phyloP scores from a whole-genome alignment of 164 flowering plant genomes.

The Vitis vinifera region DNA sequence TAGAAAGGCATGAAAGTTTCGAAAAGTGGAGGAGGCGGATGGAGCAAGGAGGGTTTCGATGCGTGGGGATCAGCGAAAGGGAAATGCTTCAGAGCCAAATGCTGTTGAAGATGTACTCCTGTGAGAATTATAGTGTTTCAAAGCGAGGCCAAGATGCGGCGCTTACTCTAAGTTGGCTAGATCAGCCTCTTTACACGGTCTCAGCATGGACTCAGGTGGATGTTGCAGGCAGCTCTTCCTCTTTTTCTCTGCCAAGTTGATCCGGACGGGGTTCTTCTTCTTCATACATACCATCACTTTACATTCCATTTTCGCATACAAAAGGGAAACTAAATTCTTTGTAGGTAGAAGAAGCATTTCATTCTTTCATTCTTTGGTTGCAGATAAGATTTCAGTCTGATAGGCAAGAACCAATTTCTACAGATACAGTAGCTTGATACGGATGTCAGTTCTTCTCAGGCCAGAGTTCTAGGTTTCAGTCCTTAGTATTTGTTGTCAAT shows the following conservation, averaged over 20 bases:
- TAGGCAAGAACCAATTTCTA: slow-evolving; percentile 4
- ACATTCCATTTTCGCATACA: slow-evolving; percentile 17
- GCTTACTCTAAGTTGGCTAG: slow-evolving; percentile 69
- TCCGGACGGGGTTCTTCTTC: slow-evolving; percentile 4
- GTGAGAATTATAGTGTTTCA: slow-evolving; percentile 42
- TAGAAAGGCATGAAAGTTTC: slow-evolving; percentile 76
- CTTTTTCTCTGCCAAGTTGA: slow-evolving; percentile 60
- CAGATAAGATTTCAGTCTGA: slow-evolving; percentile 28
- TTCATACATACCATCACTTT: background rate
- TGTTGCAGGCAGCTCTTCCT: slow-evolving; percentile 60
- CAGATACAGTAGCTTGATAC: slow-evolving; percentile 12
- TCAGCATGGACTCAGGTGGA: slow-evolving; percentile 82
- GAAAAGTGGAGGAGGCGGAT: slow-evolving; percentile 63
- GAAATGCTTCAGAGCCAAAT: slow-evolving; percentile 71
- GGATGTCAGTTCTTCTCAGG: slow-evolving; percentile 7
- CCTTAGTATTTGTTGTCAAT: slow-evolving; percentile 23
- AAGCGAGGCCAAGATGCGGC: slow-evolving; percentile 47
- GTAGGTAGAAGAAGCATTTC: slow-evolving; percentile 41
- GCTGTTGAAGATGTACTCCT: slow-evolving; percentile 78
- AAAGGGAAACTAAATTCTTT: slow-evolving; percentile 42
- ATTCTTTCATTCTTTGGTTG: slow-evolving; percentile 70
- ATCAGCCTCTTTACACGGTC: slow-evolving; percentile 84
- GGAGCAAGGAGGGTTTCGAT: slow-evolving; percentile 65
- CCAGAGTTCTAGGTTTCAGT: slow-evolving; percentile 12
- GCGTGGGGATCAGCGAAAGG: slow-evolving; percentile 49